Evolutionary conservation across 1,139 yeast species (phyloP), one percentile per base, ranked within the genome.

Genomic region (Saccharomyces hybrid): DNA sequence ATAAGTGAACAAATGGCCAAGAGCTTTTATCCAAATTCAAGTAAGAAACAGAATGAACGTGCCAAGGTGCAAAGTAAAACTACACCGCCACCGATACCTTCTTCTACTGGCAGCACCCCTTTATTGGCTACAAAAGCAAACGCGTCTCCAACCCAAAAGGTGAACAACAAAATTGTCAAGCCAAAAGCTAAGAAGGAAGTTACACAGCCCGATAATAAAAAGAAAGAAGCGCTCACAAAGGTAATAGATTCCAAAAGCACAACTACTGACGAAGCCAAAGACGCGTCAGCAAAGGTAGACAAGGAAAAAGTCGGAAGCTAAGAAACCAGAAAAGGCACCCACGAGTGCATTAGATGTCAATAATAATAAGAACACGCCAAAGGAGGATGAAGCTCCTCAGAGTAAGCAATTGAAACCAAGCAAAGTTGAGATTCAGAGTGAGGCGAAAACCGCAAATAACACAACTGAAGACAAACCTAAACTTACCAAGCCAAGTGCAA

Each of bases 381-480:
- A 51, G 24, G 56, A 54, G 32, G 16, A n/a, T 19, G 51, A 48
- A n/a, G 50, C 49, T 2, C 11, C 41, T 4, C 32, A 48, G 8
- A 12, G 26, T 12, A 27, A 48, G 11, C 32, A 28, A 14, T 7
- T 24, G 38, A 21, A 14, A 14, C 4, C 47, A 42, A 16, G 7
- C 16, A 42, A 14, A n/a, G 47, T n/a, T 42, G 12, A 8, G 21
- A n/a, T n/a, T 14, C 34, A 48, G 24, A 28, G 29, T 19, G 19
- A 46, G 48, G 29, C 14, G 3, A 27, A 46, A 6, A 16, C 12
- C 8, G 31, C 14, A 11, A 9, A 7, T 5, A 31, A 16, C 19
- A 27, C 34, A 24, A 32, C 32, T 32, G 34, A 44, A 19, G 31
- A 14, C 48, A 46, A 24, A 5, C 6, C 32, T 1, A 27, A 47